Evolutionary conservation across 352 stramenopile species (phyloP).

Genomic region (Pythium brachiatum): DNA sequence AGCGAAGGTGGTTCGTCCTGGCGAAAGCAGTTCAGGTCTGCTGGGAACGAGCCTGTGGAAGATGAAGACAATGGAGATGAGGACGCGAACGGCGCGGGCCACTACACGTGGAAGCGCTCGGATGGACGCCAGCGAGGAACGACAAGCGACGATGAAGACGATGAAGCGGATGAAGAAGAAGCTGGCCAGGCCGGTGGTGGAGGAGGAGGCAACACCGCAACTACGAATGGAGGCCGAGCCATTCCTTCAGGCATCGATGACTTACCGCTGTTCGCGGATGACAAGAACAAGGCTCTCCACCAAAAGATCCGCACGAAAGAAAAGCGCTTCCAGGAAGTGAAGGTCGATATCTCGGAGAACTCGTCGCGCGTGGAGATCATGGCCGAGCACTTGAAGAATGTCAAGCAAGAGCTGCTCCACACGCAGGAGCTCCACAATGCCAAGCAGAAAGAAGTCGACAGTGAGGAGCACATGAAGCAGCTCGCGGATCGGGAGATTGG

Average conservation of each 20-base stretch:
- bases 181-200: not conserved
- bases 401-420: constrained; percentile 94
- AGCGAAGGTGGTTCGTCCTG: constrained; percentile 13
- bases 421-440: constrained; percentile 91
- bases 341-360: constrained; percentile 76
- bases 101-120: constrained; percentile 67
- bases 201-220: not conserved
- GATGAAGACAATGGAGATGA: constrained; percentile 15
- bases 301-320: constrained; percentile 79
- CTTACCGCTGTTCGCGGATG: constrained; percentile 85
- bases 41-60: not conserved
- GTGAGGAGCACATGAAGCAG: constrained; percentile 93
- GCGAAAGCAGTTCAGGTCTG: constrained; percentile 12
- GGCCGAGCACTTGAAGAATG: constrained; percentile 95
- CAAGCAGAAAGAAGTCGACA: constrained; percentile 92
- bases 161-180: constrained; percentile 34
- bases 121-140: constrained; percentile 26
- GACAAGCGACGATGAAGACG: constrained; percentile 28
- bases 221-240: constrained; percentile 21
- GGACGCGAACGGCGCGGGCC: constrained; percentile 9
- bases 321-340: constrained; percentile 56
- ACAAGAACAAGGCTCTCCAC: constrained; percentile 85
- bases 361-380: constrained; percentile 92
- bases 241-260: constrained; percentile 84
- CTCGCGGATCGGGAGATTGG: constrained; percentile 90